Conservation (phyloP, 2,329 filamentous ascomycete species). For the Epichloe amarillans region DNA sequence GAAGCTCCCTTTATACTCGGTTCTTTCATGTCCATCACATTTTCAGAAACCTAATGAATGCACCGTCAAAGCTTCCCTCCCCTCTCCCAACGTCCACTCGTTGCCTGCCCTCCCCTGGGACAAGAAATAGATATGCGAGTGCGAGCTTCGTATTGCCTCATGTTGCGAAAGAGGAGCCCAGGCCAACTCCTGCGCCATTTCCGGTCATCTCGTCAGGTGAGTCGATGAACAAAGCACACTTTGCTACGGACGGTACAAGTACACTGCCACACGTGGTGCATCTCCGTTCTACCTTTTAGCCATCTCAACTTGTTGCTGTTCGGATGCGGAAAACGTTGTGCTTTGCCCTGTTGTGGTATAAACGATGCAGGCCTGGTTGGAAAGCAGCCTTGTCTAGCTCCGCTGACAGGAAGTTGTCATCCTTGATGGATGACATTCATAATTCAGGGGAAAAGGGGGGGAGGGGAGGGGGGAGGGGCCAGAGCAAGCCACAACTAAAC, state of each 20-base stretch:
- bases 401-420: not conserved
- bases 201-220: too few species aligned
- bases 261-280: not conserved
- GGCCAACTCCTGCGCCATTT: too few species aligned
- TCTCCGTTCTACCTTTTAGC: not conserved
- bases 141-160: not conserved
- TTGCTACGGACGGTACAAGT: too few species aligned
- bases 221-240: not conserved
- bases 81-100: not conserved
- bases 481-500: not conserved
- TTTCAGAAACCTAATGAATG: not conserved
- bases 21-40: not conserved
- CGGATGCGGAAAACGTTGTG: not conserved
- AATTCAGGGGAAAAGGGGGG: too few species aligned
- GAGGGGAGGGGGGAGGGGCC: too few species aligned
- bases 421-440: too few species aligned
- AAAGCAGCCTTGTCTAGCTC: too few species aligned
- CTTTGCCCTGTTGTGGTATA: not conserved
- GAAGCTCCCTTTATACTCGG: too few species aligned
- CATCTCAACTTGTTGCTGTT: not conserved
- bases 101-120: not conserved
- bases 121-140: not conserved
- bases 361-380: too few species aligned
- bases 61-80: not conserved
- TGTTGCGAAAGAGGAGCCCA: too few species aligned